Evolutionary conservation across 148 eudicot species (phyloP).

Genomic region (Salicornia ramosissima): DNA sequence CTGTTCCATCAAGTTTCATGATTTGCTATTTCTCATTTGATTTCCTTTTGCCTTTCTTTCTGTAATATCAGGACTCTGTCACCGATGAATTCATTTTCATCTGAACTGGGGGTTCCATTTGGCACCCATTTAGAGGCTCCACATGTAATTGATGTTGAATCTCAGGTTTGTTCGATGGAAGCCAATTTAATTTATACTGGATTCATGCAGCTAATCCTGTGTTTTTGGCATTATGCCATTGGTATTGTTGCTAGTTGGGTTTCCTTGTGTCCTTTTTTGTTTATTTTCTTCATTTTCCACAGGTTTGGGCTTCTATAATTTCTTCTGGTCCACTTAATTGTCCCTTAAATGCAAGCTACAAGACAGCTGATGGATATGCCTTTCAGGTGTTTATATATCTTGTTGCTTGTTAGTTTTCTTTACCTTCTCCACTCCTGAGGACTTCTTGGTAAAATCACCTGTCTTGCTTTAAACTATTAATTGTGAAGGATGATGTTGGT

Average conservation of each 20-base stretch:
- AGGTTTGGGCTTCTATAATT: constrained; percentile 82
- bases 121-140: constrained; percentile 88
- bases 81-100: constrained; percentile 84
- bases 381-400: constrained; percentile 57
- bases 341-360: constrained; percentile 88
- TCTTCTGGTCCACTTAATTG: constrained; percentile 64
- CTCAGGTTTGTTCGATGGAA: constrained; percentile 52
- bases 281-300: constrained; percentile 13
- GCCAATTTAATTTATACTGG: too few species aligned
- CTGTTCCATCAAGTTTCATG: neutral
- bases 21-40: neutral
- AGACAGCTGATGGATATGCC: constrained; percentile 69
- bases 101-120: constrained; percentile 92
- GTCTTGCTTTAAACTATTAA: constrained; percentile 15
- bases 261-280: constrained; percentile 4
- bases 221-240: too few species aligned
- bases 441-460: neutral
- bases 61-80: constrained; percentile 69
- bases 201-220: too few species aligned
- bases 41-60: neutral
- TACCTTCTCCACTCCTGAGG: neutral
- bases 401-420: neutral
- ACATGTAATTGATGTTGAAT: constrained; percentile 77
- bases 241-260: neutral
- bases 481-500: constrained; percentile 79